These are phyloP conservation scores for Nectriaceae sp. DNA, from an alignment of 2,329 filamentous ascomycete genomes.

Conservation along the genomic window DNA sequence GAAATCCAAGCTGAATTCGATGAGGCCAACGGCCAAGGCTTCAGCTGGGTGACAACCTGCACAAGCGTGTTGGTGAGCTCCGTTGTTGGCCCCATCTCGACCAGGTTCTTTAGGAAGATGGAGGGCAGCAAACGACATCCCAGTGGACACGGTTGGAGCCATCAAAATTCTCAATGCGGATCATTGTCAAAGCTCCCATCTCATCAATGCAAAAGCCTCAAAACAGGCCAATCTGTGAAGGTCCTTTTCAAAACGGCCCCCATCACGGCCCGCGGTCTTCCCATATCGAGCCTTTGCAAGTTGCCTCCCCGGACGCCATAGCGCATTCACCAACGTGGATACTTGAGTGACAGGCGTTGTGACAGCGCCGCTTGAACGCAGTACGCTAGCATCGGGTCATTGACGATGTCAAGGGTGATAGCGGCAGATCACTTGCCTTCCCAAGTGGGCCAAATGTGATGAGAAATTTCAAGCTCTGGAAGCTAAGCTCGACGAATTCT, in stretches of 20 bases:
- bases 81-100: constrained; percentile 6
- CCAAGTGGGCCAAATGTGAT: neutral
- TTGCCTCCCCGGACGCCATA: too few species aligned
- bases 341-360: constrained; percentile 4
- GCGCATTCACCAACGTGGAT: too few species aligned
- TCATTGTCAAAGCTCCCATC: neutral
- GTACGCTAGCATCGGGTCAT: constrained; percentile 10
- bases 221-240: neutral
- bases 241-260: neutral
- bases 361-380: constrained; percentile 6
- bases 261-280: too few species aligned
- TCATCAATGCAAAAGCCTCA: neutral
- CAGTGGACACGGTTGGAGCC: neutral
- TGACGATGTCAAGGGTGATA: constrained; percentile 1
- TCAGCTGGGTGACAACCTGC: constrained; percentile 16
- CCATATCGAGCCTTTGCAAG: too few species aligned
- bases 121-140: neutral
- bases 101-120: neutral
- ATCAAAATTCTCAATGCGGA: neutral
- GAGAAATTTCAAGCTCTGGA: neutral
- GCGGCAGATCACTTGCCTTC: constrained; percentile 1
- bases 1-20: constrained; percentile 13
- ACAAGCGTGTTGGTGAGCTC: constrained; percentile 9
- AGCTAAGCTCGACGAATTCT: too few species aligned
- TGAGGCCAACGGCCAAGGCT: constrained; percentile 13